Conservation (phyloP, 2,329 filamentous ascomycete species). For the Ophiobolus disseminans region DNA sequence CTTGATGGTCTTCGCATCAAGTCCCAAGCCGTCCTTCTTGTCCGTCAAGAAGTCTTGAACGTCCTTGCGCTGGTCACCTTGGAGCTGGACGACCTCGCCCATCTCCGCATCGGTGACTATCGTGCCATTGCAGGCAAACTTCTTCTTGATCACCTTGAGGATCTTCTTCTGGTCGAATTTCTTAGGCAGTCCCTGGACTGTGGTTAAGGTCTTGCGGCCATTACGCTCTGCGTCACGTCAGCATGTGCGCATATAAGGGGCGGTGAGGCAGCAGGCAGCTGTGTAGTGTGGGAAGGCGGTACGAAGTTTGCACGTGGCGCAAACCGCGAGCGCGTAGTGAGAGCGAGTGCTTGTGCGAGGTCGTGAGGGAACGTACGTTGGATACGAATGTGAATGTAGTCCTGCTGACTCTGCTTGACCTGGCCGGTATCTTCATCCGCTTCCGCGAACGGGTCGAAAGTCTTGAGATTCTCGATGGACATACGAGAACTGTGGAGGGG, state of each 20-base stretch:
- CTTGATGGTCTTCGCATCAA: slow-evolving; percentile 98
- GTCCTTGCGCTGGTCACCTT: slow-evolving; percentile 99
- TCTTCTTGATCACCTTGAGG: slow-evolving; percentile 99
- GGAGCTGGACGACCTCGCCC: slow-evolving; percentile 99
- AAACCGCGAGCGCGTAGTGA: not conserved
- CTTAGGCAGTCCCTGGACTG: slow-evolving; percentile 97
- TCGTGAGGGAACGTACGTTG: slow-evolving; percentile 76
- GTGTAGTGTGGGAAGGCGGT: slow-evolving; percentile 1
- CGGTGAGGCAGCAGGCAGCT: too few species aligned
- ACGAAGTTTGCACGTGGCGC: not conserved
- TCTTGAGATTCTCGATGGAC: slow-evolving; percentile 55
- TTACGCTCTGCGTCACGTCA: slow-evolving; percentile 82
- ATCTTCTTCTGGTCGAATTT: slow-evolving; percentile 99
- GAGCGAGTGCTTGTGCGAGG: slow-evolving; percentile 41
- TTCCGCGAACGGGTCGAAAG: slow-evolving; percentile 97
- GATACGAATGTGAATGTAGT: slow-evolving; percentile 99
- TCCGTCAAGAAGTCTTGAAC: slow-evolving; percentile 96
- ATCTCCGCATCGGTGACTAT: slow-evolving; percentile 95
- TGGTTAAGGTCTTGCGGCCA: slow-evolving; percentile 99
- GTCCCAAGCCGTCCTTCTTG: slow-evolving; percentile 92
- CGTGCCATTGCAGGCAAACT: slow-evolving; percentile 99
- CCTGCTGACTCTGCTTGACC: slow-evolving; percentile 84
- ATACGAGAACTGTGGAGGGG: slow-evolving; percentile 39
- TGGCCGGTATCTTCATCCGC: slow-evolving; percentile 99
- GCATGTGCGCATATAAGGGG: slow-evolving; percentile 22